phyloP scores from a whole-genome alignment of 2,329 filamentous ascomycete genomes.

The Aspergillus ochraceoroseus region DNA sequence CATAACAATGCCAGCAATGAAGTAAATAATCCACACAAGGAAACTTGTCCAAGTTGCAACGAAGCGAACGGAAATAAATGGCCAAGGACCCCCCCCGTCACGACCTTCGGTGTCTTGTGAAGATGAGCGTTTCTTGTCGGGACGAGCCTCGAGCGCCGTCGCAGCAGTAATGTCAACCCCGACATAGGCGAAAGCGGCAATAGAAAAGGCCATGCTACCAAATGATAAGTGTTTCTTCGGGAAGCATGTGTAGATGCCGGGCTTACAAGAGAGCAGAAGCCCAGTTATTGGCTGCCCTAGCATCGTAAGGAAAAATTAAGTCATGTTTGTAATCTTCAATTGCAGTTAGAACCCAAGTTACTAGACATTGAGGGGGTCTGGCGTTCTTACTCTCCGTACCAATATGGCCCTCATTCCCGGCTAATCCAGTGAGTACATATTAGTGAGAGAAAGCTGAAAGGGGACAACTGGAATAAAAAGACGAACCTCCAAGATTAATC shows the following conservation, averaged over 20 bases:
- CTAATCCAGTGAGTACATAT: slow-evolving; percentile 2
- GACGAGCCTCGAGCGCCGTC: slow-evolving; percentile 33
- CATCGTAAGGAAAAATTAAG: slow-evolving; percentile 20
- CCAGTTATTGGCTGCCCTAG: slow-evolving; percentile 22
- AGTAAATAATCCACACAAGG: slow-evolving; percentile 26
- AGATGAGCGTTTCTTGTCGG: slow-evolving; percentile 11
- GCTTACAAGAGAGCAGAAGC: slow-evolving; percentile 27
- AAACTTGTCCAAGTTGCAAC: slow-evolving; percentile 31
- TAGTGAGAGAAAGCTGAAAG: not conserved
- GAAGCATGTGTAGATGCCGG: too few relatives aligned
- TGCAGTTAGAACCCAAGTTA: not conserved
- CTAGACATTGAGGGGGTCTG: not conserved
- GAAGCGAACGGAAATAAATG: slow-evolving; percentile 22
- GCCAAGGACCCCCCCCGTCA: slow-evolving; percentile 3
- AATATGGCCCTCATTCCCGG: slow-evolving; percentile 8
- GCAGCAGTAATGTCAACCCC: slow-evolving; percentile 35
- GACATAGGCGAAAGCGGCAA: slow-evolving; percentile 31
- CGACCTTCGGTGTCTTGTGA: not conserved
- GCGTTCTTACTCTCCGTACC: slow-evolving; percentile 15
- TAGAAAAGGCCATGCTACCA: slow-evolving; percentile 28
- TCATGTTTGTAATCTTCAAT: slow-evolving; percentile 12
- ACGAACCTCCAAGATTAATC: slow-evolving; percentile 24
- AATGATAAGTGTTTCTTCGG: not conserved
- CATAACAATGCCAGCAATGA: slow-evolving; percentile 24
- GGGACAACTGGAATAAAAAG: not conserved